These are phyloP conservation scores for Senecio squalidus DNA, from an alignment of 140 eudicot species.

Conservation along the genomic window DNA sequence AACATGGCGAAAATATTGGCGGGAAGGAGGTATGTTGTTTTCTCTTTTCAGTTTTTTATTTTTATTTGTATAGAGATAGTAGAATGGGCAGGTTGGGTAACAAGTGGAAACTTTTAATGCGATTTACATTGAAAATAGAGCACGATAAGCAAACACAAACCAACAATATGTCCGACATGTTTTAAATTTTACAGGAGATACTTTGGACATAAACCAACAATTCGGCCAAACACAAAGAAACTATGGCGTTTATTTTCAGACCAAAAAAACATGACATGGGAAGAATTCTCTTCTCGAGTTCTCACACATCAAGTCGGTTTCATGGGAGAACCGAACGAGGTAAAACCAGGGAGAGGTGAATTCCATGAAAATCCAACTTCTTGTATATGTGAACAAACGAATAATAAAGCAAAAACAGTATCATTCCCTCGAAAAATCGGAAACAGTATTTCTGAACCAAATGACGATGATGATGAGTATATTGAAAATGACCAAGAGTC, in stretches of 20 bases:
- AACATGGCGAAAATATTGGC: conserved; percentile 74
- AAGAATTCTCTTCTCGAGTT: conserved; percentile 34
- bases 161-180: not conserved
- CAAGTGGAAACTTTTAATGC: no score
- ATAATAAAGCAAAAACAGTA: not conserved
- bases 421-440: conserved; percentile 24
- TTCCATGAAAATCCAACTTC: conserved; percentile 44
- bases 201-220: conserved; percentile 57
- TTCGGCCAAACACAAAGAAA: conserved; percentile 62
- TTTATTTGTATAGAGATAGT: not conserved
- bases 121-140: not conserved
- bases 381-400: conserved; percentile 38
- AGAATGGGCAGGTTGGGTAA: not conserved
- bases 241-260: conserved; percentile 36
- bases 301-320: conserved; percentile 39
- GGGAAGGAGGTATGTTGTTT: conserved; percentile 46
- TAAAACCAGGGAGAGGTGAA: conserved; percentile 47
- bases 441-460: conserved; percentile 13
- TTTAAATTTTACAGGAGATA: conserved; percentile 72
- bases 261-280: conserved; percentile 50
- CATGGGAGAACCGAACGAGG: conserved; percentile 65
- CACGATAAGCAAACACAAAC: not conserved
- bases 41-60: not conserved
- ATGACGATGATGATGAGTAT: conserved; percentile 32
- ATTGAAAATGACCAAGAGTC: conserved; percentile 41